These are phyloP conservation scores for Camelina sativa DNA, from an alignment of 345 rosid species.

Conservation along the genomic window DNA sequence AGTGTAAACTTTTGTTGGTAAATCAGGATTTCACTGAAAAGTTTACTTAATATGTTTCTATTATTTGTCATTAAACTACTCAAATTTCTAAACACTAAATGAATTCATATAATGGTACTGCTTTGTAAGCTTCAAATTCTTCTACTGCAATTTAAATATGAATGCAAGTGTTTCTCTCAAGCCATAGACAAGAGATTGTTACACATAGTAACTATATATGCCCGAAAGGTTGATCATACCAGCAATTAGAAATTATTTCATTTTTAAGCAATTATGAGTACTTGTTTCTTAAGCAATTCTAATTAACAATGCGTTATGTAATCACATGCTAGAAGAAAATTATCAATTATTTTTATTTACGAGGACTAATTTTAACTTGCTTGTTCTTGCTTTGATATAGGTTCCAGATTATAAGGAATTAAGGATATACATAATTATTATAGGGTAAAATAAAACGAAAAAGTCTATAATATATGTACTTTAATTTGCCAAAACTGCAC, in stretches of 20 bases:
- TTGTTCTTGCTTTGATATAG: neutral
- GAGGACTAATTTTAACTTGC: neutral
- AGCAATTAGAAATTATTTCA: neutral
- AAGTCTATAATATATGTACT: neutral
- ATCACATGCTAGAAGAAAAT: neutral
- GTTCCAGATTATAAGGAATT: neutral
- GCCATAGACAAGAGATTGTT: neutral
- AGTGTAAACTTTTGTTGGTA: neutral
- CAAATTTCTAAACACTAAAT: neutral
- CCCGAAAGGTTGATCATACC: neutral
- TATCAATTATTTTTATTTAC: neutral
- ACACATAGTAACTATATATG: neutral
- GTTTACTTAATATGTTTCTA: neutral
- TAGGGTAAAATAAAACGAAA: neutral
- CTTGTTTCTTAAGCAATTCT: neutral
- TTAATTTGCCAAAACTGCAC: neutral
- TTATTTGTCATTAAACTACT: neutral
- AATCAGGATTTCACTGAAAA: slow-evolving; percentile 9
- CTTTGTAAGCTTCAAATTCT: neutral
- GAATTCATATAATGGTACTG: neutral
- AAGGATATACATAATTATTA: neutral
- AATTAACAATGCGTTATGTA: neutral
- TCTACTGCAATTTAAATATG: neutral
- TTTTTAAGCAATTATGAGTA: neutral
- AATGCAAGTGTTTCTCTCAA: neutral